A percentile compares a stretch with the other conserved stretches of the same genome.
These are phyloP conservation scores for Capsicum baccatum DNA, from an alignment of 257 asterid species.

Conservation along the genomic window DNA sequence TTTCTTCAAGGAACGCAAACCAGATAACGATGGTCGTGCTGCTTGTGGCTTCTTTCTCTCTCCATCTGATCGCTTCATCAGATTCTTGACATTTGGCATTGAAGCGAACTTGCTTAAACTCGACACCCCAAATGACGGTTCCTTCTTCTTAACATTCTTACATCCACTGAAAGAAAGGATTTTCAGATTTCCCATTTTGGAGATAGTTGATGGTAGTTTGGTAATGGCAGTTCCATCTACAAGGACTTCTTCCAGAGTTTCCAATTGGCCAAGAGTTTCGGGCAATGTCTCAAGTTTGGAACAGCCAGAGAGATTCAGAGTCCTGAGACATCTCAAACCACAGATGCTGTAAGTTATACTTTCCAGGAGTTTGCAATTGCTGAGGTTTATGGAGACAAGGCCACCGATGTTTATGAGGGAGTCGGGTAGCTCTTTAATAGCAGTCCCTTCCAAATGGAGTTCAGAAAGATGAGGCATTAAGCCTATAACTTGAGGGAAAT, in stretches of 20 bases:
- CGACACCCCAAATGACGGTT: not conserved
- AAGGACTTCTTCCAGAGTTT: conserved; percentile 27
- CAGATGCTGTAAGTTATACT: conserved; percentile 29
- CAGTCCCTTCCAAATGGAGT: conserved; percentile 31
- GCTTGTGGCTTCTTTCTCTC: conserved; percentile 11
- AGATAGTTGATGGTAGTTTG: conserved; percentile 15
- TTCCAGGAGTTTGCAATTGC: conserved; percentile 14
- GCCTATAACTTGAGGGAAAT: conserved; percentile 25
- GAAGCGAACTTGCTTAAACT: conserved; percentile 18
- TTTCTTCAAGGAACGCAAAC: conserved; percentile 21
- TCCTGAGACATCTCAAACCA: conserved; percentile 26
- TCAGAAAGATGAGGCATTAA: conserved; percentile 27
- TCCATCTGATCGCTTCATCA: not conserved
- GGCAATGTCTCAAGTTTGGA: conserved; percentile 32
- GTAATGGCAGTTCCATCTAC: conserved; percentile 29
- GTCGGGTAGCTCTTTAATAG: conserved; percentile 14
- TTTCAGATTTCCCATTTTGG: conserved; percentile 16
- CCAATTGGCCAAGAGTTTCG: conserved; percentile 25
- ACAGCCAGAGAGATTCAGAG: conserved; percentile 26
- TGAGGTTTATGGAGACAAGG: conserved; percentile 29
- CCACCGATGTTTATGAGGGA: conserved; percentile 23
- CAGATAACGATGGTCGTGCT: conserved; percentile 25
- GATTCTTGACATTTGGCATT: not conserved
- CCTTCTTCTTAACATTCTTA: conserved; percentile 12
- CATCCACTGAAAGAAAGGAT: conserved; percentile 29